Percentiles rank a stretch among this genome's conserved stretches.
These are phyloP conservation scores for Rhododendron griersonianum DNA, from an alignment of 148 eudicot genomes.

Conservation along the genomic window DNA sequence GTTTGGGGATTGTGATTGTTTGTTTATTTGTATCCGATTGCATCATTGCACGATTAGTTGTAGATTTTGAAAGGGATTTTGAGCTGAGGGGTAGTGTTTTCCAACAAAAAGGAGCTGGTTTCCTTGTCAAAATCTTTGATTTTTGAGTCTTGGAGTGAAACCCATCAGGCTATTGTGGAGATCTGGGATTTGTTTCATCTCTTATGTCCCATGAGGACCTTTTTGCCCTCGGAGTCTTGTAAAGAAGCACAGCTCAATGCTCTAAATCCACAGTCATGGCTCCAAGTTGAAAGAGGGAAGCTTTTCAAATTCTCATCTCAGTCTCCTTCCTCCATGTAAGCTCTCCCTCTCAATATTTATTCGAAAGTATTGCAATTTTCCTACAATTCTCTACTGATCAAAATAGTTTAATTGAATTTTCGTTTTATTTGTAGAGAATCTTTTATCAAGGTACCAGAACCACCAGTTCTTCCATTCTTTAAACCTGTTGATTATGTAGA, in stretches of 20 bases:
- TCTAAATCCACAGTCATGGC: conserved; percentile 93
- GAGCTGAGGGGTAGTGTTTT: conserved; percentile 15
- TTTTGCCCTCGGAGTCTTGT: conserved; percentile 77
- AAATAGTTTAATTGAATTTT: neutral
- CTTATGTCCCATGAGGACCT: conserved; percentile 92
- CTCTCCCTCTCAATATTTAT: neutral
- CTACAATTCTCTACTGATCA: neutral
- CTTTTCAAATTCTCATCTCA: conserved; percentile 56
- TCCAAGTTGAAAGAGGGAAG: conserved; percentile 96
- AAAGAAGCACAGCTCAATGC: conserved; percentile 82
- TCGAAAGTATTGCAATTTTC: neutral
- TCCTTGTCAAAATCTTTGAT: conserved; percentile 1
- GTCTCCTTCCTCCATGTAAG: conserved; percentile 79
- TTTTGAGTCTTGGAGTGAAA: conserved; percentile 20
- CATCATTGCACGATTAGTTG: neutral
- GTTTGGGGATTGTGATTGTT: conserved; percentile 8
- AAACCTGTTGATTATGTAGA: conserved; percentile 94
- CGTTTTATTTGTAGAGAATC: conserved; percentile 64
- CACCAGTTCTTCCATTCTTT: conserved; percentile 67
- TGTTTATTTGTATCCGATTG: neutral
- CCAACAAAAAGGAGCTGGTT: conserved; percentile 1
- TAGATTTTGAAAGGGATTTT: neutral
- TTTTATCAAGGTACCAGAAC: conserved; percentile 86
- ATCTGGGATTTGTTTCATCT: conserved; percentile 74
- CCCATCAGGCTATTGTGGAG: conserved; percentile 69